These are phyloP conservation scores for Hypoxylon sp. DNA, from an alignment of 2,329 filamentous ascomycete genomes.

Conservation along the genomic window DNA sequence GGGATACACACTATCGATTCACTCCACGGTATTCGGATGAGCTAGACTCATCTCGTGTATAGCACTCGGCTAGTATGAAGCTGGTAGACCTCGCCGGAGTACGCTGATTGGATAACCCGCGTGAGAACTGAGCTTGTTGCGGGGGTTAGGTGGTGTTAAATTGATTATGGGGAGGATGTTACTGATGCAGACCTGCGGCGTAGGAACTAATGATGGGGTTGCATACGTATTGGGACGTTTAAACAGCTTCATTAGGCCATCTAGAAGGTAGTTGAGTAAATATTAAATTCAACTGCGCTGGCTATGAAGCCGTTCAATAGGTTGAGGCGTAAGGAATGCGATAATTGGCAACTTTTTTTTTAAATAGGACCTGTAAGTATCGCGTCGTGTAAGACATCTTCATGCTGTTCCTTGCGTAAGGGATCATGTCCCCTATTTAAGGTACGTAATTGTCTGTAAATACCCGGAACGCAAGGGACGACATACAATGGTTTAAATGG, in stretches of 20 bases:
- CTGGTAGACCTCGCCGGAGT: neutral
- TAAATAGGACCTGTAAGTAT: neutral
- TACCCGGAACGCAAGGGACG: neutral
- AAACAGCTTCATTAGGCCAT: neutral
- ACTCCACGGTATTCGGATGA: neutral
- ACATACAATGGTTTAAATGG: constrained; percentile 7
- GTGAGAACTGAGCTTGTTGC: neutral
- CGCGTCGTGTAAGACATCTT: constrained; percentile 11
- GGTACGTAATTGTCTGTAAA: neutral
- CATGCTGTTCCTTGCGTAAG: neutral
- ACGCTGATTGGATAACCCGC: neutral
- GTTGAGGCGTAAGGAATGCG: constrained; percentile 1
- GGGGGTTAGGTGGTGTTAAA: neutral
- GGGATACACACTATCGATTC: neutral
- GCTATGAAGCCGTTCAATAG: neutral
- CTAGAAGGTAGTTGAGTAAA: no score
- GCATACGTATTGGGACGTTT: neutral
- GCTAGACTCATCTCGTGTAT: neutral
- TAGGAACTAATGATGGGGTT: neutral
- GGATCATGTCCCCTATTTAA: neutral
- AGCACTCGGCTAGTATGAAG: neutral
- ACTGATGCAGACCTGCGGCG: neutral
- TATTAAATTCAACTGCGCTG: neutral
- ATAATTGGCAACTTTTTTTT: neutral
- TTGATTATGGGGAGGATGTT: neutral